These are phyloP conservation scores for Colletotrichum eleusines DNA, from an alignment of 2,329 filamentous ascomycete species.

Conservation along the genomic window DNA sequence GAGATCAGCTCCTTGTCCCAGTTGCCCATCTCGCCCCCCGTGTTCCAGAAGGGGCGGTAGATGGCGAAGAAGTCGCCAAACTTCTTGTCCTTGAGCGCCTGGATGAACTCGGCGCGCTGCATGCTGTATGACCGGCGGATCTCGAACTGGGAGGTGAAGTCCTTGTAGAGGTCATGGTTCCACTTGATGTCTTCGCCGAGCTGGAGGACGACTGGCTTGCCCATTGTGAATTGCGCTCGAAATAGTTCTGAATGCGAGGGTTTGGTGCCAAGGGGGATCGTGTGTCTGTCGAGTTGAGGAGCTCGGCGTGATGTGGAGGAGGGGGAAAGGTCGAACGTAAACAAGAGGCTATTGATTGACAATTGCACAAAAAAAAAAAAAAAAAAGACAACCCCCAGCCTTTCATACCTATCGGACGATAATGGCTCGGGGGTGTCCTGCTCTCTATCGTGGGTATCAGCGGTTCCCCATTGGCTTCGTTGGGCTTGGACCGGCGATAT, in stretches of 20 bases:
- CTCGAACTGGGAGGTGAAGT: slow-evolving; percentile 36
- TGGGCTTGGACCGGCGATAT: slow-evolving; percentile 34
- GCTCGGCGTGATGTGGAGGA: neutral
- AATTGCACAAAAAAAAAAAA: too few relatives aligned
- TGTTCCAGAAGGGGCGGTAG: slow-evolving; percentile 40
- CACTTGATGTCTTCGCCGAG: slow-evolving; percentile 40
- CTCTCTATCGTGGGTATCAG: slow-evolving; percentile 18
- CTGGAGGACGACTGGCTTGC: slow-evolving; percentile 39
- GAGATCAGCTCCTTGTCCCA: slow-evolving; percentile 39
- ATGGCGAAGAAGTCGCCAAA: slow-evolving; percentile 40
- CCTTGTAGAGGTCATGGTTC: slow-evolving; percentile 40
- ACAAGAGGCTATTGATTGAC: neutral
- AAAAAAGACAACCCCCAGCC: too few relatives aligned
- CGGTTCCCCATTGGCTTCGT: slow-evolving; percentile 25
- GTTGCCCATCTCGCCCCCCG: slow-evolving; percentile 39
- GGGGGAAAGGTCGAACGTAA: neutral
- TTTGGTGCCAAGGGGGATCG: neutral
- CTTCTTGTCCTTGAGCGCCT: slow-evolving; percentile 33
- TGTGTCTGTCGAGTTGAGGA: neutral
- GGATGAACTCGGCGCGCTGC: slow-evolving; percentile 38
- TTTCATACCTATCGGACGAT: slow-evolving; percentile 33
- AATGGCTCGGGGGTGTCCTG: slow-evolving; percentile 14
- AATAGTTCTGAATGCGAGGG: neutral
- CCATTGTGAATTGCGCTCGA: slow-evolving; percentile 18
- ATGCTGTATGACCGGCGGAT: slow-evolving; percentile 39